These are phyloP conservation scores for Fomitopsis schrenkii DNA, from an alignment of 1,284 basidiomycete genomes.

Conservation along the genomic window DNA sequence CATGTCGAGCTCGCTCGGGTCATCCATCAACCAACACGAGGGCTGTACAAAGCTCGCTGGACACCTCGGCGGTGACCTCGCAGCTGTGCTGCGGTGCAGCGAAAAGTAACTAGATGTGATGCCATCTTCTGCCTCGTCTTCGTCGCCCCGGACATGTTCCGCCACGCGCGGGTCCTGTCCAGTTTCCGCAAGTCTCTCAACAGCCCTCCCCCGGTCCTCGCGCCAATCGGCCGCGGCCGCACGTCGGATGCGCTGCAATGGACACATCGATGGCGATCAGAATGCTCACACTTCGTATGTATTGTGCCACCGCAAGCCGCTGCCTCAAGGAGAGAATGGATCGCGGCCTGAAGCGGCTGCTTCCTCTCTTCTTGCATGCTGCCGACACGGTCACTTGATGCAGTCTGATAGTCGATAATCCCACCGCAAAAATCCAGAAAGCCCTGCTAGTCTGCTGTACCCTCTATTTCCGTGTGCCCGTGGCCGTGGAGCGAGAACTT, in stretches of 20 bases:
- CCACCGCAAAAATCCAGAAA: conserved; percentile 2
- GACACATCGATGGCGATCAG: not conserved
- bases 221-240: not conserved
- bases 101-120: not conserved
- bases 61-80: not conserved
- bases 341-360: not conserved
- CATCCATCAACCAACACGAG: not conserved
- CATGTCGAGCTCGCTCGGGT: not conserved
- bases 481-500: conserved; percentile 2
- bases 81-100: not conserved
- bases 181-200: not conserved
- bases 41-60: not conserved
- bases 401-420: not conserved
- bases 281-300: not conserved
- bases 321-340: not conserved
- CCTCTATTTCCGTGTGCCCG: not conserved
- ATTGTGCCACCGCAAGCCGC: not conserved
- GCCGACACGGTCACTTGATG: conserved; percentile 6
- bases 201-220: not conserved
- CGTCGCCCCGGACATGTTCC: not conserved
- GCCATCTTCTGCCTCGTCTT: not conserved
- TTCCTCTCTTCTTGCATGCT: not conserved
- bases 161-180: not conserved
- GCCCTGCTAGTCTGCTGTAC: not conserved
- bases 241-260: not conserved